Conservation (phyloP, 2,329 filamentous ascomycete species). For the Epichloe typhina region DNA sequence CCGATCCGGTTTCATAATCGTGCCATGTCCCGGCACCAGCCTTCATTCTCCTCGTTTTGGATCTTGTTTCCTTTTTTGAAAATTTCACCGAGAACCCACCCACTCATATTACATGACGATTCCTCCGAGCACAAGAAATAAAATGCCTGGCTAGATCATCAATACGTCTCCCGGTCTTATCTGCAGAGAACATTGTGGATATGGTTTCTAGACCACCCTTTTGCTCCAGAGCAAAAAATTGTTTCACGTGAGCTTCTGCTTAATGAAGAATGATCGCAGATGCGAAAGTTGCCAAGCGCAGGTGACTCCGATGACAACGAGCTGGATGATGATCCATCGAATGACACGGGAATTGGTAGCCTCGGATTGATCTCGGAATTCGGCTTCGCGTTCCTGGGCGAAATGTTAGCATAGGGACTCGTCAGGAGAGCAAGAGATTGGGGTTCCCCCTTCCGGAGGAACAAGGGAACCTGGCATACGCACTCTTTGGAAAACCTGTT, state of each 20-base stretch:
- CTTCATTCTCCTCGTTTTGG: background rate
- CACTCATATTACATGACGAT: background rate
- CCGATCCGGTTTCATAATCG: background rate
- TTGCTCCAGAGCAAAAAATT: background rate
- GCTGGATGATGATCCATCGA: slow-evolving; percentile 85
- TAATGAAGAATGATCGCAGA: slow-evolving; percentile 96
- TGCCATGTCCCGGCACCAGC: background rate
- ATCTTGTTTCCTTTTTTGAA: background rate
- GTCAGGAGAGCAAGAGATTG: background rate
- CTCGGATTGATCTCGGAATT: slow-evolving; percentile 97
- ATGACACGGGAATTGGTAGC: slow-evolving; percentile 82
- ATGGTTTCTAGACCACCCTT: background rate
- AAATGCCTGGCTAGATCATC: too few species aligned
- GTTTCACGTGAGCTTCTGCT: slow-evolving; percentile 85
- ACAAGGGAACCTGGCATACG: slow-evolving; percentile 13
- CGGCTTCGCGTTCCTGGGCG: slow-evolving; percentile 78
- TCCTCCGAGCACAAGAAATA: too few species aligned
- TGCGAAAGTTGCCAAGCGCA: slow-evolving; percentile 97
- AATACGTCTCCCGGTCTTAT: background rate
- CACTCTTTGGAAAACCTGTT: slow-evolving; percentile 94
- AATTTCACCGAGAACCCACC: background rate
- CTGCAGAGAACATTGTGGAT: background rate
- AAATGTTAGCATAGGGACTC: background rate
- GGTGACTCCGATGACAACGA: slow-evolving; percentile 69
- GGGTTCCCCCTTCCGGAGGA: background rate